Base-by-base conservation (phyloP, 345 rosid species). In the Streptanthus diversifolius region DNA sequence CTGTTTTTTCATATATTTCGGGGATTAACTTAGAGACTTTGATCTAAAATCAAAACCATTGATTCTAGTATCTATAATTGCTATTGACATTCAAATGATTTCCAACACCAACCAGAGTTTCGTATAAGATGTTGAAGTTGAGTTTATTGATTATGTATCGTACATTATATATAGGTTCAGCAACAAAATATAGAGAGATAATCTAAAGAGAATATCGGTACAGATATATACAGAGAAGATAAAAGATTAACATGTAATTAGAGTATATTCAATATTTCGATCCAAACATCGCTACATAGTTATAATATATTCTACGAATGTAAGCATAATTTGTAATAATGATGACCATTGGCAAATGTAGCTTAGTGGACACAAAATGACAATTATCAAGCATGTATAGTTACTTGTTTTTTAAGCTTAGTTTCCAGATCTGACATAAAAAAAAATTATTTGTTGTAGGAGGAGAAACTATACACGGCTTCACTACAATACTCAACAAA, bases 381-480 rank as follows among this genome's bases (percentile, higher is more conserved):
- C 62, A 67, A 37, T n/a, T 67, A 29, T 14, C 66, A 27, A 53
- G 15, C 71, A 66, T 66, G 48, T 2, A 49, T 1, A 11, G 14
- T 11, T 37, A 22, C 55, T 11, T 19, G 22, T 49, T 49, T 49
- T 12, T 5, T 22, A 11, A 11, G 30, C 3, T 13, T 51, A 25
- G 19, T 53, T 25, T 53, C n/a, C 25, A 32, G 37, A 29, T 57
- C 43, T 57, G 27, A 59, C 45, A 5, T 36, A 5, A 1, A 15
- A n/a, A 56, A 11, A 5, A 13, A 3, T 14, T 7, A 39, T 22
- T 24, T 3, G 5, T 11, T 44, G 5, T 12, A 49, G 4, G 18
- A 48, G 39, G 70, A 66, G 59, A 36, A 51, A 36, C 40, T 10
- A 9, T 35, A 21, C 60, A 49, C 60, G 35, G 60, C 60, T 49